phyloP scores from a whole-genome alignment of 257 asterid genomes.

The Jacaranda mimosifolia region DNA sequence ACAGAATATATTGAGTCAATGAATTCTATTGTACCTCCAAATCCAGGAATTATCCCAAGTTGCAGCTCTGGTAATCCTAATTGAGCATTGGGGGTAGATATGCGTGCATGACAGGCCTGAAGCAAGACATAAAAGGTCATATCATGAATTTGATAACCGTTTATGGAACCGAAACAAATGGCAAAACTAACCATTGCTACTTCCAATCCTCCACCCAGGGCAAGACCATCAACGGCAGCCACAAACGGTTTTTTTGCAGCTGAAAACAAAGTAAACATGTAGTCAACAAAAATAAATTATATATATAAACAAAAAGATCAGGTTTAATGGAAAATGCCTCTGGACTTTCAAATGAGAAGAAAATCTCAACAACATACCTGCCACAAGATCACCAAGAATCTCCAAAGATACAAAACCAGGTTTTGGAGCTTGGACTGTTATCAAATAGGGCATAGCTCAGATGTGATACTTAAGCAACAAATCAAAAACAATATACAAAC shows the following conservation, averaged over 20 bases:
- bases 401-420: conserved; percentile 90
- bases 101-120: conserved; percentile 98
- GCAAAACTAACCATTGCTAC: conserved; percentile 84
- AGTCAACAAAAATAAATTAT: conserved; percentile 9
- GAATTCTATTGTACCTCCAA: conserved; percentile 73
- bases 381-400: conserved; percentile 78
- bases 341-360: conserved; percentile 3
- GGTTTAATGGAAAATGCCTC: background rate
- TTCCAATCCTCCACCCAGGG: conserved; percentile 98
- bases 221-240: conserved; percentile 98
- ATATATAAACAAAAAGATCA: background rate
- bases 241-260: conserved; percentile 94
- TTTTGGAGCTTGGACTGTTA: conserved; percentile 78
- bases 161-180: conserved; percentile 25
- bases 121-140: conserved; percentile 36
- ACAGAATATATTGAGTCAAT: background rate
- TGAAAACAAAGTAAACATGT: conserved; percentile 39
- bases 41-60: conserved; percentile 97
- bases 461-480: conserved; percentile 31
- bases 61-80: conserved; percentile 97
- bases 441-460: conserved; percentile 45
- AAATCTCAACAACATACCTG: conserved; percentile 56
- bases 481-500: background rate
- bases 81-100: conserved; percentile 84
- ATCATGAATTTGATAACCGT: conserved; percentile 11